A percentile compares a stretch with the other conserved stretches of the same genome.
phyloP scores from a whole-genome alignment of 495 filamentous ascomycete genomes.

The Podospora anserina region DNA sequence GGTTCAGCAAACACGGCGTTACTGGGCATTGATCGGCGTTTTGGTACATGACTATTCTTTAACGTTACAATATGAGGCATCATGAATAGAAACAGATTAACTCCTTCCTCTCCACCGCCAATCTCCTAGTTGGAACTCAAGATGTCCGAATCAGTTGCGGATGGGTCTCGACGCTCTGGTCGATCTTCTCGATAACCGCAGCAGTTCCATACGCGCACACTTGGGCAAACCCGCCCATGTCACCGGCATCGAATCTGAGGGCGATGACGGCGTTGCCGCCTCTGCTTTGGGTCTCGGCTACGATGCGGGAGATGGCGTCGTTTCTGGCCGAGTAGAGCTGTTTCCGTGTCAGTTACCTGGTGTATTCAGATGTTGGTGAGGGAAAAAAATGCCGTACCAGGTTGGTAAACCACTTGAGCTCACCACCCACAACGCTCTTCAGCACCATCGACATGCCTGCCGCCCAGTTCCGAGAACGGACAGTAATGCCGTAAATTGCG shows the following conservation, averaged over 20 bases:
- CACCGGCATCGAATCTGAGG: slow-evolving; percentile 53
- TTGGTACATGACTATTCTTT: background rate
- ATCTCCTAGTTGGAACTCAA: background rate
- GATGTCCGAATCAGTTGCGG: slow-evolving; percentile 19
- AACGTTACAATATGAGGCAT: background rate
- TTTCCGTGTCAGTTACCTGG: slow-evolving; percentile 3
- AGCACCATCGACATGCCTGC: slow-evolving; percentile 45
- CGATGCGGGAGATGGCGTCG: slow-evolving; percentile 51
- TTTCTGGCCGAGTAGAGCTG: slow-evolving; percentile 54
- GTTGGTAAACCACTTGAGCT: slow-evolving; percentile 56
- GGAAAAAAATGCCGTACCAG: slow-evolving; percentile 29
- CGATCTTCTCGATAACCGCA: slow-evolving; percentile 48
- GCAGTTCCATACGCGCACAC: slow-evolving; percentile 61
- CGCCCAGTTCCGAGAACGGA: slow-evolving; percentile 53
- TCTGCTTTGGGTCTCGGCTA: slow-evolving; percentile 54
- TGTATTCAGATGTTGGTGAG: background rate
- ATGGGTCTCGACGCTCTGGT: slow-evolving; percentile 19
- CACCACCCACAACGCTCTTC: slow-evolving; percentile 53
- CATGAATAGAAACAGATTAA: background rate
- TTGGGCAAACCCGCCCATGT: slow-evolving; percentile 52
- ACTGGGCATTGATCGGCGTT: background rate
- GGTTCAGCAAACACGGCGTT: background rate
- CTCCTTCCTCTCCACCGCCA: background rate
- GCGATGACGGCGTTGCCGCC: slow-evolving; percentile 61
- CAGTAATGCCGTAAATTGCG: slow-evolving; percentile 57